Percentiles rank a stretch among this genome's conserved stretches.
Conservation (phyloP, 2,329 filamentous ascomycete species). For the Phyllosticta citribraziliensis region DNA sequence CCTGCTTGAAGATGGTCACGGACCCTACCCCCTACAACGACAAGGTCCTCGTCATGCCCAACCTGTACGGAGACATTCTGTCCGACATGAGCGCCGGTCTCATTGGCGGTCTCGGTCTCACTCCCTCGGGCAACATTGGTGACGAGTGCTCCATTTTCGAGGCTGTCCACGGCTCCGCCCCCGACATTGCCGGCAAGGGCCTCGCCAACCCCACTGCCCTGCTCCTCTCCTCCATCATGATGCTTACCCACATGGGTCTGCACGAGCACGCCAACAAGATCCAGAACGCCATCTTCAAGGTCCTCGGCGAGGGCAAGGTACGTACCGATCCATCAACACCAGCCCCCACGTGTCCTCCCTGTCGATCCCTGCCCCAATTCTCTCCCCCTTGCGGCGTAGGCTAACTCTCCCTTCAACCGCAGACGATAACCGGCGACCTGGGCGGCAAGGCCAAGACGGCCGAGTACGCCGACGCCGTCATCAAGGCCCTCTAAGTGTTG, state of each 20-base stretch:
- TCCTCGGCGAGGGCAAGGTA: constrained; percentile 88
- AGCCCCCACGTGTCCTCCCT: neutral
- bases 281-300: constrained; percentile 90
- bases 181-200: constrained; percentile 91
- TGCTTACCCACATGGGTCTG: constrained; percentile 97
- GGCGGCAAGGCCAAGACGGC: constrained; percentile 92
- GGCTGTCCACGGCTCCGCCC: constrained; percentile 94
- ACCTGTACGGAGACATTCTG: constrained; percentile 98
- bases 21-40: constrained; percentile 96
- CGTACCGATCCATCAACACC: constrained; percentile 15
- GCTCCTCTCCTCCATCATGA: constrained; percentile 95
- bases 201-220: constrained; percentile 96
- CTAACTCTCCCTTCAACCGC: constrained; percentile 11
- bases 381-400: neutral
- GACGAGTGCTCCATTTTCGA: constrained; percentile 99
- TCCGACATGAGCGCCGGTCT: constrained; percentile 99
- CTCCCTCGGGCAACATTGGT: constrained; percentile 96
- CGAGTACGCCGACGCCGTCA: constrained; percentile 91
- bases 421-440: constrained; percentile 83
- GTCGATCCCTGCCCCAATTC: constrained; percentile 13
- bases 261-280: constrained; percentile 76
- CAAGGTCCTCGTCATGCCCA: constrained; percentile 96
- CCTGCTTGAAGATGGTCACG: constrained; percentile 96
- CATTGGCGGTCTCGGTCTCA: constrained; percentile 93
- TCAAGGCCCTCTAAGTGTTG: constrained; percentile 44